phyloP scores from a whole-genome alignment of 202 grass and related monocot species.

The Setaria italica region DNA sequence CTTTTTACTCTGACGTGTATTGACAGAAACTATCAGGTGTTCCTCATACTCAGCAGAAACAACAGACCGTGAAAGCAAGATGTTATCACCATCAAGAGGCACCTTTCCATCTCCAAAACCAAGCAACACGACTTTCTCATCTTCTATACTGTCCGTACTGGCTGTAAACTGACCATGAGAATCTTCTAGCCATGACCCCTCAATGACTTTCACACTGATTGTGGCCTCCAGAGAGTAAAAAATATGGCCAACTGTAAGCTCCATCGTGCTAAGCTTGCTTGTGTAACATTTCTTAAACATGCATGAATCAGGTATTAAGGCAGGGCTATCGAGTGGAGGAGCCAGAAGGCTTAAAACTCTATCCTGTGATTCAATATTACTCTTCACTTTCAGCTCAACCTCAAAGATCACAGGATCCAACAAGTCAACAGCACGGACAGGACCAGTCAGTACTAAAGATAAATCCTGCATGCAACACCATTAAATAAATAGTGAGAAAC shows the following conservation, averaged over 20 bases:
- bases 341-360: too few relatives aligned
- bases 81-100: neutral
- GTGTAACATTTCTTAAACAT: too few relatives aligned
- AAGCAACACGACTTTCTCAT: neutral
- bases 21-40: neutral
- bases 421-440: too few relatives aligned
- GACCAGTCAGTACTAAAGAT: too few relatives aligned
- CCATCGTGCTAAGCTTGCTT: too few relatives aligned
- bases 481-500: too few relatives aligned
- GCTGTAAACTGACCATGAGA: neutral
- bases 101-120: neutral
- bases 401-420: too few relatives aligned
- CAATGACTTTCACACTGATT: neutral
- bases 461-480: too few relatives aligned
- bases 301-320: too few relatives aligned
- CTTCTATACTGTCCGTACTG: neutral
- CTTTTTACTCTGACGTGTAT: neutral
- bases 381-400: too few relatives aligned
- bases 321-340: too few relatives aligned
- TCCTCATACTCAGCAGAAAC: neutral
- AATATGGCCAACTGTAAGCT: neutral
- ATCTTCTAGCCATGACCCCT: neutral
- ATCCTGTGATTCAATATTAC: too few relatives aligned
- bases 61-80: neutral
- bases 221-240: neutral